These are phyloP conservation scores for Huntiella savannae DNA, from an alignment of 2,329 filamentous ascomycete species.

Conservation along the genomic window DNA sequence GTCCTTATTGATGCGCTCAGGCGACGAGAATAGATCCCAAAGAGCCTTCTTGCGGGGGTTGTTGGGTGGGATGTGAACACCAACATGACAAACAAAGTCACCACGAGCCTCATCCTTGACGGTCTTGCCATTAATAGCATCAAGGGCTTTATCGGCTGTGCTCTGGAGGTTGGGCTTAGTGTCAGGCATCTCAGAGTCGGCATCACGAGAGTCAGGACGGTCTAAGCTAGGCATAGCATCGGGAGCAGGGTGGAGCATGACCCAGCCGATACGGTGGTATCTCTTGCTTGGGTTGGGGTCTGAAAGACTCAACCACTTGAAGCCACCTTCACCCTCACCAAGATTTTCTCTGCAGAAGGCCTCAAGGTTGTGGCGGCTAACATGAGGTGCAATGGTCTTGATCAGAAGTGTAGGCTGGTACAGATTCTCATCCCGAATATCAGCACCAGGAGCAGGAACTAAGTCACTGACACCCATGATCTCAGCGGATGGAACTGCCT, in stretches of 20 bases:
- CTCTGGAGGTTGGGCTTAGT: constrained; percentile 27
- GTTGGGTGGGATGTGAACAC: constrained; percentile 75
- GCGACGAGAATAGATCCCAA: constrained; percentile 90
- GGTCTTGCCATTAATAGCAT: constrained; percentile 93
- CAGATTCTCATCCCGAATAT: constrained; percentile 74
- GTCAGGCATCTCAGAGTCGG: constrained; percentile 21
- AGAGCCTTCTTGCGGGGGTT: constrained; percentile 84
- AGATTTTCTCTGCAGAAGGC: constrained; percentile 87
- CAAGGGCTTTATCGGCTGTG: constrained; percentile 70
- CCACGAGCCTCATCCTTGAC: constrained; percentile 86
- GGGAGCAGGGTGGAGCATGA: constrained; percentile 70
- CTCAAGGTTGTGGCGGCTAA: constrained; percentile 83
- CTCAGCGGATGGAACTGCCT: constrained; percentile 78
- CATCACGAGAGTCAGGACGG: constrained; percentile 50
- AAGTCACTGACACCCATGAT: constrained; percentile 84
- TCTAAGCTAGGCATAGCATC: constrained; percentile 49
- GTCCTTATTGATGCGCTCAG: constrained; percentile 84
- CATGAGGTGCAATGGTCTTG: constrained; percentile 93
- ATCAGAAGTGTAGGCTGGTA: constrained; percentile 85
- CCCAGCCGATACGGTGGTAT: constrained; percentile 96
- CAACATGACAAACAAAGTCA: constrained; percentile 94
- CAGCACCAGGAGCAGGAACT: constrained; percentile 63
- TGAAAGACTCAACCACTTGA: constrained; percentile 88
- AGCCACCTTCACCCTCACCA: constrained; percentile 76
- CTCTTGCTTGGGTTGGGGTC: constrained; percentile 95